Base-by-base conservation (phyloP, 2,329 filamentous ascomycete species). In the Ceratocystis diversiconidia region DNA sequence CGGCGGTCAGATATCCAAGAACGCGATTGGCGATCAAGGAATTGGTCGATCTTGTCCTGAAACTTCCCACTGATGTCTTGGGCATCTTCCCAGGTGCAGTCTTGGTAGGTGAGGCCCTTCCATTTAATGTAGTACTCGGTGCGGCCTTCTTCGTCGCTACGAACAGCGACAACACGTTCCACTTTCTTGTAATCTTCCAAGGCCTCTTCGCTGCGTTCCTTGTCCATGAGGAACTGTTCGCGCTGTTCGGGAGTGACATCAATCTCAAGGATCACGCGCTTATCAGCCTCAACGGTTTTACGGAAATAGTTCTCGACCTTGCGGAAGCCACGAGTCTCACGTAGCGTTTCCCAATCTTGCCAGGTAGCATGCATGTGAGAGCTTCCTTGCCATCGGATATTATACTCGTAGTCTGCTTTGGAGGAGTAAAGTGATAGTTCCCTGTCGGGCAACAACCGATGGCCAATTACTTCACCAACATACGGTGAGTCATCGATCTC, bases 331-430 rank as follows among this genome's bases (percentile, higher is more conserved):
- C 90, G 89, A 73, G 87, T 88, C n/a, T 85, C 83, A 28, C 84
- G 81, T 32, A 96, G 82, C 22, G 80, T 82, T 65, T 89, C 85
- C 67, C 87, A 86, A 0, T 85, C 86, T 75, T 97, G 92, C 92
- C 94, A 99, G 0, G 91, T 95, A 66, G 95, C 89, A 77, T 99
- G 94, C 70, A 95, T 86, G 73, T 99, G 91, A 10, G 94, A 95
- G 75, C 91, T 90, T 70, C 87, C 90, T 75, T 96, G 90, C 94
- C 95, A 99, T 78, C 99, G 99, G 75, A 99, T 91, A 75, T 87
- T 83, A 71, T 81, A 99, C 72, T 97, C 90, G 71, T 94, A 96
- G 72, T 96, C 89, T 64, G 91, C 84, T 70, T 82, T 80, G 28
- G 75, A 79, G 1, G 80, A 73, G 61, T 89, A 85, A 65, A 79